A percentile compares a stretch with the other conserved stretches of the same genome.
Conservation (phyloP, 441 rosid species). For the Bruguiera hainesii region DNA sequence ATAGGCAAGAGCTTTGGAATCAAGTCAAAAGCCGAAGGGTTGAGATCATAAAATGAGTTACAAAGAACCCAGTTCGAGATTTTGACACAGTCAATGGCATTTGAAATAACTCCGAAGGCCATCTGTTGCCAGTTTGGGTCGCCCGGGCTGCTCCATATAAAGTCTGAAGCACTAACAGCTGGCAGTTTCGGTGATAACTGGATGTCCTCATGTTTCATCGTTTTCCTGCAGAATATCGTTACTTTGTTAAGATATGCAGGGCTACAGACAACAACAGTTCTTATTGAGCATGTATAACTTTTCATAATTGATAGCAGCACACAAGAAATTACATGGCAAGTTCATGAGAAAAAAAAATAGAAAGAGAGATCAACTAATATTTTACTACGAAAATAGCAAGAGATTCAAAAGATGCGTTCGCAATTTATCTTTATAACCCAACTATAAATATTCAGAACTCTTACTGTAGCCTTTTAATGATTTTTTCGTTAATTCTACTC, state of each 20-base stretch:
- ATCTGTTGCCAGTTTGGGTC: conserved; percentile 10
- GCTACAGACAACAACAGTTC: neutral
- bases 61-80: conserved; percentile 15
- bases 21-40: conserved; percentile 26
- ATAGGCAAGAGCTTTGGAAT: conserved; percentile 40
- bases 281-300: neutral
- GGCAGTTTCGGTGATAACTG: conserved; percentile 12
- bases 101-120: neutral
- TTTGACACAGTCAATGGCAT: neutral
- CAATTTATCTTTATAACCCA: too few species aligned
- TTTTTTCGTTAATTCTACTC: too few species aligned
- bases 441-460: conserved; percentile 11
- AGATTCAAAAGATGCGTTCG: too few species aligned
- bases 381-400: too few species aligned
- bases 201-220: conserved; percentile 5
- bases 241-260: neutral
- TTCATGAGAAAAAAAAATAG: too few species aligned
- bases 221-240: conserved; percentile 5
- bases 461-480: too few species aligned
- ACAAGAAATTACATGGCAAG: too few species aligned
- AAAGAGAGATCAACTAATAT: too few species aligned
- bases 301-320: too few species aligned
- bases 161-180: conserved; percentile 6
- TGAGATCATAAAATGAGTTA: conserved; percentile 47
- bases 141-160: conserved; percentile 12